Evolutionary conservation across 345 rosid genomes (phyloP).

Genomic region (Adansonia digitata): DNA sequence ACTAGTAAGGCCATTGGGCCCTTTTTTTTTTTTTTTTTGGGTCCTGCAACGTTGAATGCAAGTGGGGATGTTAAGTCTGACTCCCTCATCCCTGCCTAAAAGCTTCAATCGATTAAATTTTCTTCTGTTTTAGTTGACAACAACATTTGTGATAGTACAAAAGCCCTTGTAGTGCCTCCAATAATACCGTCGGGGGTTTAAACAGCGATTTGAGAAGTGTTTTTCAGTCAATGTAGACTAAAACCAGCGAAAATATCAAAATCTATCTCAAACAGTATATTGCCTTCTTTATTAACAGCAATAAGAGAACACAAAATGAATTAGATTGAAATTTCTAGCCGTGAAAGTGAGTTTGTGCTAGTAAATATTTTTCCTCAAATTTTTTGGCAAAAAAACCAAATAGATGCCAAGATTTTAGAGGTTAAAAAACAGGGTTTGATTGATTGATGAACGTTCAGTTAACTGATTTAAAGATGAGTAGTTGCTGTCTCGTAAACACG

Average conservation of each 20-base stretch:
- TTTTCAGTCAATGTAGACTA: too few species aligned
- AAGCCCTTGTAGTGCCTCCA: too few species aligned
- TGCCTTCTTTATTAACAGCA: neutral
- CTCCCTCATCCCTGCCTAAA: neutral
- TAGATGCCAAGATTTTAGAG: neutral
- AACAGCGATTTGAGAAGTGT: too few species aligned
- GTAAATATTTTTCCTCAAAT: too few species aligned
- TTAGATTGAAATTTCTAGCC: neutral
- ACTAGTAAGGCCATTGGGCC: conserved; percentile 3
- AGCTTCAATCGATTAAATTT: neutral
- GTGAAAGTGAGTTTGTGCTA: neutral
- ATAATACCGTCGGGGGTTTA: too few species aligned
- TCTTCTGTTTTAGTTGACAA: neutral
- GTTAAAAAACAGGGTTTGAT: neutral
- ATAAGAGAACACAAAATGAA: neutral
- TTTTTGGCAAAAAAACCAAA: neutral
- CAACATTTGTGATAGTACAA: conserved; percentile 13
- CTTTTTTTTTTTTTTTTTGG: neutral
- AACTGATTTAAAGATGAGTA: neutral
- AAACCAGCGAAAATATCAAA: neutral
- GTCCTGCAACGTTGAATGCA: conserved; percentile 20
- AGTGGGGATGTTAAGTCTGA: conserved; percentile 20
- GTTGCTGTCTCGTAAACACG: neutral
- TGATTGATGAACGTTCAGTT: neutral
- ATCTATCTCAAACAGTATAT: neutral